Evolutionary conservation across 164 flowering plant genomes (phyloP).

Genomic region (Sextonia rubra): DNA sequence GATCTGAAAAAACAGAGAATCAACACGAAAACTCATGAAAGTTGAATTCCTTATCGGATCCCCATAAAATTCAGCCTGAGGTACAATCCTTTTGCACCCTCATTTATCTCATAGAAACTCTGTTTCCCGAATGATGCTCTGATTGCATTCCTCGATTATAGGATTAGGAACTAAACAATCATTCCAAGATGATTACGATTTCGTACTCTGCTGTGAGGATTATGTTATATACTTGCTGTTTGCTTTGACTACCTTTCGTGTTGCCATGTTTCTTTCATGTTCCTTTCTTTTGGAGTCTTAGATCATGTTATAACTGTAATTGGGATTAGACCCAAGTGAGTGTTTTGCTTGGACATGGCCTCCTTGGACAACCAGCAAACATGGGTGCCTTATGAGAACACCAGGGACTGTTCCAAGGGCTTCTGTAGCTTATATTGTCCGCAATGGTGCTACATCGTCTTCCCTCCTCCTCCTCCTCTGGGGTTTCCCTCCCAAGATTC

Average conservation of each 20-base stretch:
- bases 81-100: slow-evolving; percentile 5
- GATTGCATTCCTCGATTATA: too few species aligned
- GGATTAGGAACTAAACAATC: neutral
- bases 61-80: slow-evolving; percentile 5
- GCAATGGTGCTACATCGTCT: slow-evolving; percentile 67
- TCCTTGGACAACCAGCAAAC: slow-evolving; percentile 45
- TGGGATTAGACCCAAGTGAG: slow-evolving; percentile 4
- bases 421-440: slow-evolving; percentile 72
- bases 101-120: neutral
- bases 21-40: slow-evolving; percentile 4
- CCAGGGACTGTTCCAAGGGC: slow-evolving; percentile 66
- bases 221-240: neutral
- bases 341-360: slow-evolving; percentile 31
- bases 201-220: neutral
- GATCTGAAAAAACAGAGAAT: slow-evolving; percentile 1
- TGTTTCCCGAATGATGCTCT: neutral
- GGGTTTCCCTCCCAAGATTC: slow-evolving; percentile 35
- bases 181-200: neutral
- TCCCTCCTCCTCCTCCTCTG: slow-evolving; percentile 74
- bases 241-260: neutral
- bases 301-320: neutral
- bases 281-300: neutral
- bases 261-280: neutral
- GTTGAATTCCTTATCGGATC: neutral
- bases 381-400: slow-evolving; percentile 57